Evolutionary conservation across 2,329 filamentous ascomycete species (phyloP).

Genomic region (Cladosporium sp.): DNA sequence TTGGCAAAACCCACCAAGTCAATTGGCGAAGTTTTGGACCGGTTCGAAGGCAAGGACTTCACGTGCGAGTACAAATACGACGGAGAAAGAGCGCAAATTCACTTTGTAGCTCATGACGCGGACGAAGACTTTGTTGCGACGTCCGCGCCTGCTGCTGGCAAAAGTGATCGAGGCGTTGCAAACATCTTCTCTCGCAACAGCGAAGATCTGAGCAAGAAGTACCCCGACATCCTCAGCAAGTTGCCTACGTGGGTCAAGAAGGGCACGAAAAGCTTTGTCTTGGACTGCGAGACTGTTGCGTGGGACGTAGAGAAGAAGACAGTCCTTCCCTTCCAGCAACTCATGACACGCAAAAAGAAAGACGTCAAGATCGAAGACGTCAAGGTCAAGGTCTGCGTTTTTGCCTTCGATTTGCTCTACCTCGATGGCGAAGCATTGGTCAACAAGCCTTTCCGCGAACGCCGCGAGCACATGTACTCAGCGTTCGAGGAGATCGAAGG

Average conservation of each 20-base stretch:
- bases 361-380: slow-evolving; percentile 94
- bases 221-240: slow-evolving; percentile 89
- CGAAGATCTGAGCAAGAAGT: slow-evolving; percentile 94
- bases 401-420: slow-evolving; percentile 92
- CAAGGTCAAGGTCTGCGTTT: slow-evolving; percentile 94
- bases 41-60: slow-evolving; percentile 91
- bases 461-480: slow-evolving; percentile 67
- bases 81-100: slow-evolving; percentile 95
- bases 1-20: slow-evolving; percentile 97
- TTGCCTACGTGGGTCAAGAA: slow-evolving; percentile 84
- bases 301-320: slow-evolving; percentile 97
- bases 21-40: slow-evolving; percentile 93
- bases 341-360: slow-evolving; percentile 97
- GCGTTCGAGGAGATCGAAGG: slow-evolving; percentile 78
- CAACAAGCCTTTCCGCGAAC: slow-evolving; percentile 78
- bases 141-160: slow-evolving; percentile 55
- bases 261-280: slow-evolving; percentile 87
- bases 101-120: slow-evolving; percentile 84
- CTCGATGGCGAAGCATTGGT: slow-evolving; percentile 87
- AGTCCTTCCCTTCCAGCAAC: slow-evolving; percentile 91
- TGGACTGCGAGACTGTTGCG: slow-evolving; percentile 97
- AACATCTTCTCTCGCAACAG: slow-evolving; percentile 98
- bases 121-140: slow-evolving; percentile 64
- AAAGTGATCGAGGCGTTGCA: slow-evolving; percentile 68
- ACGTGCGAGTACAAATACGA: slow-evolving; percentile 99